phyloP scores from a whole-genome alignment of 225 moss, liverwort and hornwort species.

The Lunularia cruciata region DNA sequence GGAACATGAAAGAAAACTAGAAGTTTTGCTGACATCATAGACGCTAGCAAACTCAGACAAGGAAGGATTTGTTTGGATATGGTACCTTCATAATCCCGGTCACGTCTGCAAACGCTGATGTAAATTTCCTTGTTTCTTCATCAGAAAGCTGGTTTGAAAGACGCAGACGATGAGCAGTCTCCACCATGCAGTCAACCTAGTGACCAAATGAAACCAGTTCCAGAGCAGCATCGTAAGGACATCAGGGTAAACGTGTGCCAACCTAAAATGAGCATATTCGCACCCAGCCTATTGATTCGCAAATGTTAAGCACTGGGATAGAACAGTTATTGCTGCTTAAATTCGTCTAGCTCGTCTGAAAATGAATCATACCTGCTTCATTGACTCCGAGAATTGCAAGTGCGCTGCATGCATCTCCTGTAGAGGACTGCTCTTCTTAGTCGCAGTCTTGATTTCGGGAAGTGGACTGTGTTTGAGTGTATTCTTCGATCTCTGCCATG shows the following conservation, averaged over 20 bases:
- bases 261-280: too few relatives aligned
- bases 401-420: conserved; percentile 27
- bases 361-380: conserved; percentile 28
- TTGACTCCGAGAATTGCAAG: conserved; percentile 15
- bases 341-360: too few relatives aligned
- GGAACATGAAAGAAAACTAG: too few relatives aligned
- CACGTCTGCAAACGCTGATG: conserved; percentile 27
- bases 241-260: too few relatives aligned
- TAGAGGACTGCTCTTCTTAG: background rate
- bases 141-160: conserved; percentile 22
- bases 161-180: conserved; percentile 24
- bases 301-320: too few relatives aligned
- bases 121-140: conserved; percentile 13
- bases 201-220: background rate
- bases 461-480: conserved; percentile 17
- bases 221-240: too few relatives aligned
- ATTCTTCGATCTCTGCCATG: conserved; percentile 6
- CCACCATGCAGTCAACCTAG: conserved; percentile 24
- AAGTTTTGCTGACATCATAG: too few relatives aligned
- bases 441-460: conserved; percentile 12
- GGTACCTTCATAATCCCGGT: conserved; percentile 24
- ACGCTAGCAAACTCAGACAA: too few relatives aligned
- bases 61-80: too few relatives aligned
- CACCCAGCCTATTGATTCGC: too few relatives aligned
- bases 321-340: too few relatives aligned